Conservation (phyloP, 805 yeast species). For the Brettanomyces anomalus region DNA sequence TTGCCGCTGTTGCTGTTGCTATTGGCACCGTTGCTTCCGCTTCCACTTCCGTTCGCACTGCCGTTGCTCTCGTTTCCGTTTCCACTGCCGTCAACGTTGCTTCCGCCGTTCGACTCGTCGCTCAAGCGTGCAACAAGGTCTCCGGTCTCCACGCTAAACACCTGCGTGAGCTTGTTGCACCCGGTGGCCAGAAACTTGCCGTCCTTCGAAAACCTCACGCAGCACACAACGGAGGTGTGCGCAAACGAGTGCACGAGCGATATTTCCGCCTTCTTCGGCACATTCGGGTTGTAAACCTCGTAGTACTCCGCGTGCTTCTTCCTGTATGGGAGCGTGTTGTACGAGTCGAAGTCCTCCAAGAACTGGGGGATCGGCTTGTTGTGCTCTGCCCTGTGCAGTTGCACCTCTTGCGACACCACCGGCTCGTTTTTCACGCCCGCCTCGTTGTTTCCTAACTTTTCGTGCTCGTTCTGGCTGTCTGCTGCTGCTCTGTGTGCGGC, state of each 20-base stretch:
- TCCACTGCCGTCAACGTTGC: constrained; percentile 28
- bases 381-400: constrained; percentile 39
- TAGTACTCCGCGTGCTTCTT: constrained; percentile 81
- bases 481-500: neutral
- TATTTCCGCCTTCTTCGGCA: constrained; percentile 69
- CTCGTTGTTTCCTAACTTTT: no score
- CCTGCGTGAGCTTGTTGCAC: constrained; percentile 92
- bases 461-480: no score
- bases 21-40: constrained; percentile 16
- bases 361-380: constrained; percentile 77
- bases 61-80: constrained; percentile 59
- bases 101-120: constrained; percentile 56
- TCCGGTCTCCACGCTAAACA: constrained; percentile 87
- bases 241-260: constrained; percentile 84
- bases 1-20: constrained; percentile 41
- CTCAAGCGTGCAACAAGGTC: constrained; percentile 77
- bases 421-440: no score
- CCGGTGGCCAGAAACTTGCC: constrained; percentile 95
- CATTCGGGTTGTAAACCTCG: constrained; percentile 83
- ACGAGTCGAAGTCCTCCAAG: constrained; percentile 70
- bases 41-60: constrained; percentile 28
- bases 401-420: constrained; percentile 24
- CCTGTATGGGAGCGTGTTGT: constrained; percentile 65
- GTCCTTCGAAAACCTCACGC: constrained; percentile 86
- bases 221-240: constrained; percentile 92